These are phyloP conservation scores for Nemania serpens DNA, from an alignment of 2,329 filamentous ascomycete genomes.

Conservation along the genomic window DNA sequence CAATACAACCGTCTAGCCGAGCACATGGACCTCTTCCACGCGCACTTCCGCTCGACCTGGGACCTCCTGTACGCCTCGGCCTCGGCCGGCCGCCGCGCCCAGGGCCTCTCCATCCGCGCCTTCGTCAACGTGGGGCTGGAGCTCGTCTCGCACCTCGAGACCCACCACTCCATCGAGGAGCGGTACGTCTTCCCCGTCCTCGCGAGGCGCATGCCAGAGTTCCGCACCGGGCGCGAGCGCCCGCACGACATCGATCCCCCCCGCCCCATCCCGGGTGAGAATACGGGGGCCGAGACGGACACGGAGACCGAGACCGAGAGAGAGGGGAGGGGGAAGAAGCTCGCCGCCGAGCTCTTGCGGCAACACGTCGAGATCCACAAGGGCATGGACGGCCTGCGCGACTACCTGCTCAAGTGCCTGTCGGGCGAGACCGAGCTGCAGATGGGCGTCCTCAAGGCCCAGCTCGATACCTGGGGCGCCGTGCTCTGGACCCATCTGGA, in stretches of 20 bases:
- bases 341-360: slow-evolving; percentile 64
- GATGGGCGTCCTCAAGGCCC: slow-evolving; percentile 63
- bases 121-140: slow-evolving; percentile 71
- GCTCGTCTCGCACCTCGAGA: slow-evolving; percentile 71
- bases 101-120: slow-evolving; percentile 67
- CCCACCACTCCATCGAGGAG: slow-evolving; percentile 86
- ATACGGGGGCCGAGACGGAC: background rate
- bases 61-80: slow-evolving; percentile 71
- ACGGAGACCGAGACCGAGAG: slow-evolving; percentile 12
- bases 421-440: slow-evolving; percentile 65
- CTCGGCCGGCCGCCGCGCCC: slow-evolving; percentile 60
- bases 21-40: slow-evolving; percentile 78
- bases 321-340: slow-evolving; percentile 33
- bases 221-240: slow-evolving; percentile 48
- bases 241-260: background rate
- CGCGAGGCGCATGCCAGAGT: slow-evolving; percentile 78
- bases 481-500: slow-evolving; percentile 85
- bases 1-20: slow-evolving; percentile 75
- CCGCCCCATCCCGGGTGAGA: background rate
- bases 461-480: slow-evolving; percentile 78
- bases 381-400: slow-evolving; percentile 70
- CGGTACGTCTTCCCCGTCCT: slow-evolving; percentile 78
- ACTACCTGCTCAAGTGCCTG: slow-evolving; percentile 67
- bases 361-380: slow-evolving; percentile 82
- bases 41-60: slow-evolving; percentile 77